A percentile compares a stretch with the other conserved stretches of the same genome.
Conservation (phyloP, 805 yeast genomes). For the Scheffersomyces lignosus region DNA sequence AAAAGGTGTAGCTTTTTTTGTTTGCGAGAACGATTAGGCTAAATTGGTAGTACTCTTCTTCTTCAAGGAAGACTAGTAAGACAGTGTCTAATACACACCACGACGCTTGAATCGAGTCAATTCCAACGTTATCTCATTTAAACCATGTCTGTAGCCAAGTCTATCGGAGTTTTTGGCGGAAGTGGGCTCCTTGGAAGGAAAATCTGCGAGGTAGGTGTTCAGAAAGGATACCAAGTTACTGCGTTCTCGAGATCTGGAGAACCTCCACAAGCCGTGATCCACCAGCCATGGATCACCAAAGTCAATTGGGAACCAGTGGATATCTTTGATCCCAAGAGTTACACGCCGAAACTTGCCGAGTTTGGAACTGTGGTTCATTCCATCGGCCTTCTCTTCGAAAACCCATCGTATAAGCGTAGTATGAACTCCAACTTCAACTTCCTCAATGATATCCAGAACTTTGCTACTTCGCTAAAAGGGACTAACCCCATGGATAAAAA, state of each 20-base stretch:
- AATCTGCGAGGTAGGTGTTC: constrained; percentile 68
- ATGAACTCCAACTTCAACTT: constrained; percentile 42
- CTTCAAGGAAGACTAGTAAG: too few species aligned
- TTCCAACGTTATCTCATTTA: too few species aligned
- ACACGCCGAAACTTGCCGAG: constrained; percentile 44
- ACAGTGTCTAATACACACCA: too few species aligned
- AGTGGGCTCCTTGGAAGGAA: constrained; percentile 73
- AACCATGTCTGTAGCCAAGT: constrained; percentile 17
- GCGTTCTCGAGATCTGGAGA: constrained; percentile 68
- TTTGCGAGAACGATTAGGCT: too few species aligned
- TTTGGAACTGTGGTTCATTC: constrained; percentile 78
- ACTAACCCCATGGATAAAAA: constrained; percentile 62
- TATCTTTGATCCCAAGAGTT: constrained; percentile 63
- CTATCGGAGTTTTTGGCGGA: constrained; percentile 78
- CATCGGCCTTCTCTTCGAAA: constrained; percentile 73
- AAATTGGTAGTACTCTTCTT: too few species aligned
- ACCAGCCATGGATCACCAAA: constrained; percentile 52
- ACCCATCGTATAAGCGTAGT: constrained; percentile 62
- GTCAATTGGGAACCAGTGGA: constrained; percentile 71
- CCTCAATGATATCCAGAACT: constrained; percentile 29
- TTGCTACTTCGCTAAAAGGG: constrained; percentile 42
- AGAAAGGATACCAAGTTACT: constrained; percentile 62
- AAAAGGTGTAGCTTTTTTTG: too few species aligned
- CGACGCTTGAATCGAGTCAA: too few species aligned
- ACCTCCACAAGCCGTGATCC: constrained; percentile 30